Conservation (phyloP, 805 yeast species). For the Candida piceae region DNA sequence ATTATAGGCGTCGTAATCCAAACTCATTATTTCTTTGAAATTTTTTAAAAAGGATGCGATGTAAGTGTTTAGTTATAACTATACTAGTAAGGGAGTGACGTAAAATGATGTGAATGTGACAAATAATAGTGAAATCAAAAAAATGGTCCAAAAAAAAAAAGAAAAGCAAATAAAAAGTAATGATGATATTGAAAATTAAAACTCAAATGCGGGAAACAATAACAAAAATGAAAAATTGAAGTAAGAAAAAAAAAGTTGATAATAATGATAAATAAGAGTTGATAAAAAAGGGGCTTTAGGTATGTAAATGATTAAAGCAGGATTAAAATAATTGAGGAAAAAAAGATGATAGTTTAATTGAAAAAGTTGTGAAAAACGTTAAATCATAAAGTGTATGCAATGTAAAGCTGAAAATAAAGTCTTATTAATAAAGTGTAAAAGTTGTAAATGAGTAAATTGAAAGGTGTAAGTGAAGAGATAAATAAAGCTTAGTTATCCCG, state of each 20-base stretch:
- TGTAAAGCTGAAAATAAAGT: neutral
- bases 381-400: neutral
- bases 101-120: too few species aligned
- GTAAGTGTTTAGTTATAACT: too few species aligned
- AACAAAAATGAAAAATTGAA: neutral
- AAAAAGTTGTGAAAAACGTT: neutral
- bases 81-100: too few species aligned
- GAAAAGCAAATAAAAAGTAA: neutral
- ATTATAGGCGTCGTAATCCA: slow-evolving; percentile 26
- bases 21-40: slow-evolving; percentile 15
- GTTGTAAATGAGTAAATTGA: neutral
- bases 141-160: too few species aligned
- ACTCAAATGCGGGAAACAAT: neutral
- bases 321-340: too few species aligned
- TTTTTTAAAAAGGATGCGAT: too few species aligned
- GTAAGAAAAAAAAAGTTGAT: neutral
- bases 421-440: neutral
- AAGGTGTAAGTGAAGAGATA: too few species aligned
- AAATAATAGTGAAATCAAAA: too few species aligned
- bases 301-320: too few species aligned
- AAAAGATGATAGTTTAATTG: too few species aligned
- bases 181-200: neutral
- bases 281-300: neutral
- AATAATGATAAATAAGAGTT: too few species aligned
- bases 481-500: too few species aligned